A percentile compares a stretch with the other conserved stretches of the same genome.
Evolutionary conservation across 2,329 filamentous ascomycete genomes (phyloP).

Genomic region (Colletotrichum magnum): DNA sequence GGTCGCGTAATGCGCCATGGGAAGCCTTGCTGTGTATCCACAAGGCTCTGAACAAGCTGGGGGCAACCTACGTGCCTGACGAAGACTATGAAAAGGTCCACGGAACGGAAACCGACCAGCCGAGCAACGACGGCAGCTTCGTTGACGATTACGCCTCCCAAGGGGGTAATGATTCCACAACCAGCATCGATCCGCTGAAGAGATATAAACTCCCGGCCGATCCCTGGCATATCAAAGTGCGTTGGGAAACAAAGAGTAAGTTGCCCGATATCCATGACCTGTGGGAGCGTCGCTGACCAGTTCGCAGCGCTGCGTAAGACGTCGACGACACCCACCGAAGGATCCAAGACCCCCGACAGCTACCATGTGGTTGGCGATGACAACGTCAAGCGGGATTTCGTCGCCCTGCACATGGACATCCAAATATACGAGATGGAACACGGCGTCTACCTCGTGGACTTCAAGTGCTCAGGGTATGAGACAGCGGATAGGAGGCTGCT

Average conservation of each 20-base stretch:
- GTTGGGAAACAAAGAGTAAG: slow-evolving; percentile 88
- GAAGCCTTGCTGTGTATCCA: slow-evolving; percentile 97
- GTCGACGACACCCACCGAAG: slow-evolving; percentile 41
- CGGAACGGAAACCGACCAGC: slow-evolving; percentile 57
- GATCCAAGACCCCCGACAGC: slow-evolving; percentile 48
- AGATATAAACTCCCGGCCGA: slow-evolving; percentile 92
- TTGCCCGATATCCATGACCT: slow-evolving; percentile 57
- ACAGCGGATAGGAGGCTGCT: slow-evolving; percentile 79
- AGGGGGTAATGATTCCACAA: slow-evolving; percentile 53
- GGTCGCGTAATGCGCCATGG: slow-evolving; percentile 92
- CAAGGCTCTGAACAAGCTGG: slow-evolving; percentile 88
- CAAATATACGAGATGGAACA: slow-evolving; percentile 96
- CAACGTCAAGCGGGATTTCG: slow-evolving; percentile 70
- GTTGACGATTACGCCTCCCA: slow-evolving; percentile 55
- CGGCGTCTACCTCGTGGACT: slow-evolving; percentile 95
- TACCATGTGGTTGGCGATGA: slow-evolving; percentile 58
- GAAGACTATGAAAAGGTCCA: slow-evolving; percentile 69
- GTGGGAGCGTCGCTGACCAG: slow-evolving; percentile 15
- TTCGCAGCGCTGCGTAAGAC: slow-evolving; percentile 58
- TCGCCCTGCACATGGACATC: slow-evolving; percentile 96
- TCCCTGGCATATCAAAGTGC: slow-evolving; percentile 93
- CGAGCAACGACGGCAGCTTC: slow-evolving; percentile 58
- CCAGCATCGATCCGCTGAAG: slow-evolving; percentile 65
- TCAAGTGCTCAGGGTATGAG: slow-evolving; percentile 98
- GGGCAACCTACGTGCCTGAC: slow-evolving; percentile 86